Conservation (phyloP, 208 protist genomes). For the Novymonas esmeraldas region DNA sequence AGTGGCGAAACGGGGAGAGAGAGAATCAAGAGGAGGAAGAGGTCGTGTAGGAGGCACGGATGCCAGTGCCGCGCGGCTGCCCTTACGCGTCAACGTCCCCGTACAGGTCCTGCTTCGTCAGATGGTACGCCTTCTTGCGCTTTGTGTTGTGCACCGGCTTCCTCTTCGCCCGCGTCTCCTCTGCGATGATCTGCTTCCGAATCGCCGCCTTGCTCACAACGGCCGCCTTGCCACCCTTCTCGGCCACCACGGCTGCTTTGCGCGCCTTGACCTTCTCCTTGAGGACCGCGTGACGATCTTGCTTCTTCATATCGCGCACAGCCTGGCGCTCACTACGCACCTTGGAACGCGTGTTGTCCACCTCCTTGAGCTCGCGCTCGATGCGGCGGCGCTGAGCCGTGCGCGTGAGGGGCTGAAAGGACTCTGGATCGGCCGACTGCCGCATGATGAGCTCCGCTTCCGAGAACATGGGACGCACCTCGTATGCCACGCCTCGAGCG, state of each 20-base stretch:
- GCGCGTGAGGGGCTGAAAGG: slow-evolving; percentile 46
- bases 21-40: neutral
- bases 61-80: neutral
- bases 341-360: slow-evolving; percentile 62
- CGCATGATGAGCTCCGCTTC: slow-evolving; percentile 81
- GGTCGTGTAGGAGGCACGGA: neutral
- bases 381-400: slow-evolving; percentile 63
- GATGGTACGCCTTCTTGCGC: slow-evolving; percentile 85
- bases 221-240: slow-evolving; percentile 26
- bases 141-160: slow-evolving; percentile 71
- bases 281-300: slow-evolving; percentile 19
- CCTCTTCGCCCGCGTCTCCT: slow-evolving; percentile 36
- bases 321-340: slow-evolving; percentile 58
- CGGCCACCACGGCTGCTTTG: slow-evolving; percentile 16
- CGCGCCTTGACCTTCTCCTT: slow-evolving; percentile 32
- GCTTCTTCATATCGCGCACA: slow-evolving; percentile 48
- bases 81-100: slow-evolving; percentile 38
- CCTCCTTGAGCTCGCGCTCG: slow-evolving; percentile 78
- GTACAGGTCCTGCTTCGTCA: slow-evolving; percentile 80
- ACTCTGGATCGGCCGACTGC: slow-evolving; percentile 59
- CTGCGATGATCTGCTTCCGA: slow-evolving; percentile 42
- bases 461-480: slow-evolving; percentile 82
- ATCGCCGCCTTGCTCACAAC: slow-evolving; percentile 21
- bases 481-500: slow-evolving; percentile 44
- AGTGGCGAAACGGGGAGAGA: neutral